Conservation (phyloP, 2,329 filamentous ascomycete genomes). For the Didymella keratinophila region DNA sequence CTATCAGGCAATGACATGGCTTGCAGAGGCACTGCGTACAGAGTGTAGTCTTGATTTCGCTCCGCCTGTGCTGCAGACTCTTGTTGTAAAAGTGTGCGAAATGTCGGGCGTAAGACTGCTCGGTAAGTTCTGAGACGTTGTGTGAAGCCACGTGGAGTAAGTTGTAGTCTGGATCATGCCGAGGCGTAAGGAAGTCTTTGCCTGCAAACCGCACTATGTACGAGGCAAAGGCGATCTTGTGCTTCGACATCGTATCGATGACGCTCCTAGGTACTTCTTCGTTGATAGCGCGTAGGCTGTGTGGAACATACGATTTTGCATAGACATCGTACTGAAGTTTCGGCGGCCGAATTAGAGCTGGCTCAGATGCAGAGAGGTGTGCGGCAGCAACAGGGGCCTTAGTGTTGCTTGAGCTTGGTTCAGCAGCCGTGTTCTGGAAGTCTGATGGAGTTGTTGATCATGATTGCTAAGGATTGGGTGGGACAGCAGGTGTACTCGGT, state of each 20-base stretch:
- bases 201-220: constrained; percentile 32
- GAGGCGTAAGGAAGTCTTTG: constrained; percentile 25
- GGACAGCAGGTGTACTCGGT: too few species aligned
- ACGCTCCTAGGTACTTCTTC: background rate
- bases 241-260: constrained; percentile 19
- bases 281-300: constrained; percentile 1
- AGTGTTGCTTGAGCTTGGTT: background rate
- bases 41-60: constrained; percentile 30
- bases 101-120: constrained; percentile 27
- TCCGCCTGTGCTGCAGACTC: constrained; percentile 30
- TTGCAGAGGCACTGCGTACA: constrained; percentile 31
- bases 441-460: background rate
- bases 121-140: constrained; percentile 6
- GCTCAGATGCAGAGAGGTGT: background rate
- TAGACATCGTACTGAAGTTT: constrained; percentile 3
- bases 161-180: background rate
- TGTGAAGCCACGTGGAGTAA: background rate
- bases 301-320: constrained; percentile 7
- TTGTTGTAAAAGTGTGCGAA: constrained; percentile 22
- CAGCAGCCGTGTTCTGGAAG: background rate
- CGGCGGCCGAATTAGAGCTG: background rate
- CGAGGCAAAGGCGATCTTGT: constrained; percentile 24
- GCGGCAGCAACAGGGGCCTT: background rate
- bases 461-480: background rate
- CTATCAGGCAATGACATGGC: background rate